A percentile compares a stretch with the other conserved stretches of the same genome.
Conservation (phyloP, 495 filamentous ascomycete genomes). For the Cudoniella acicularis region DNA sequence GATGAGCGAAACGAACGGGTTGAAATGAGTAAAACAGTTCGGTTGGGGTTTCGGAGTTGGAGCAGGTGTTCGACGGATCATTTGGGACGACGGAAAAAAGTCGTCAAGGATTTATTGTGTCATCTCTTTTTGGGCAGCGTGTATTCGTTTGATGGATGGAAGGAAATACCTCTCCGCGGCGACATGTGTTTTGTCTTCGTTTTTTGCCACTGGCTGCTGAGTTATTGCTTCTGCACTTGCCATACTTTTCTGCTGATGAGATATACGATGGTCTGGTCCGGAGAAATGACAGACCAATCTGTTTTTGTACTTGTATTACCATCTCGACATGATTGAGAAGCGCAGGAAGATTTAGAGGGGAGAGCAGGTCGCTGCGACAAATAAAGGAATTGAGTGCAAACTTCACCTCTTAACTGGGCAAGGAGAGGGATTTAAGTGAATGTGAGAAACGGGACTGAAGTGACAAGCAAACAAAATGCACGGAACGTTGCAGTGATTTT, state of each 20-base stretch:
- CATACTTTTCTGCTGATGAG: not conserved
- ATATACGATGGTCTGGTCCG: conserved; percentile 4
- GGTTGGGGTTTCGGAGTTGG: not conserved
- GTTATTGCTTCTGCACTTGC: not conserved
- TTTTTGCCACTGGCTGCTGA: conserved; percentile 14
- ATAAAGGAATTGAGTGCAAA: not conserved
- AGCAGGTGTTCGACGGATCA: conserved; percentile 1
- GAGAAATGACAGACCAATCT: not conserved
- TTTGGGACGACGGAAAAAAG: not conserved
- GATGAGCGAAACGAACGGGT: conserved; percentile 1
- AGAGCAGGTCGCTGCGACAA: not conserved
- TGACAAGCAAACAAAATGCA: not conserved
- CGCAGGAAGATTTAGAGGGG: not conserved
- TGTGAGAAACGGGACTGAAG: not conserved
- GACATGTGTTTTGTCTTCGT: conserved; percentile 24
- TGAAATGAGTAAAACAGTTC: not conserved
- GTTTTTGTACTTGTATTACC: conserved; percentile 2
- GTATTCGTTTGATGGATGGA: conserved; percentile 2
- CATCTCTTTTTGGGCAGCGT: not conserved
- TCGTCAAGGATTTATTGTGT: not conserved
- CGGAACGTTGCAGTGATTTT: not conserved
- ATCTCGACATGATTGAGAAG: not conserved
- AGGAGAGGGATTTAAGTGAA: not conserved
- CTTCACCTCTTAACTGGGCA: not conserved
- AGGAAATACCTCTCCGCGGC: conserved; percentile 17